Evolutionary conservation across 139 green algal species (phyloP).

Genomic region (Closterium sp.): DNA sequence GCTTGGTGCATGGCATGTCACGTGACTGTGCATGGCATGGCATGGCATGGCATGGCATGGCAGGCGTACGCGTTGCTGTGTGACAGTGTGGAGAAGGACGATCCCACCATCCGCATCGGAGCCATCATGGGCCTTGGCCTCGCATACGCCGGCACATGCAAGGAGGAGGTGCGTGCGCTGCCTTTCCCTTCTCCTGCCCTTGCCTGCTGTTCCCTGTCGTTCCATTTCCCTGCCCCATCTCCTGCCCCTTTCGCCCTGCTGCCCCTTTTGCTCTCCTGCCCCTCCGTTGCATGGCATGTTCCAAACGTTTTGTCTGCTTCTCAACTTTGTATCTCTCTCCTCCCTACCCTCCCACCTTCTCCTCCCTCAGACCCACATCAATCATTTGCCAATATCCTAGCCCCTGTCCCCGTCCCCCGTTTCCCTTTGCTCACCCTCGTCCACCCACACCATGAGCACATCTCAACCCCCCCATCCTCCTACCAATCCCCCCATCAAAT

Average conservation of each 20-base stretch:
- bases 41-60: background rate
- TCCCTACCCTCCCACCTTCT: too few relatives aligned
- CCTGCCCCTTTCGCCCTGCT: too few relatives aligned
- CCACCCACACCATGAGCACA: too few relatives aligned
- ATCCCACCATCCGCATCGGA: constrained; percentile 69
- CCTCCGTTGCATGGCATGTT: background rate
- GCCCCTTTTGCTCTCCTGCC: background rate
- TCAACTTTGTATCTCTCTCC: too few relatives aligned
- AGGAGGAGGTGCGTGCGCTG: constrained; percentile 64
- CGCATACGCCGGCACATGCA: constrained; percentile 88
- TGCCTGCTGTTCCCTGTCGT: background rate
- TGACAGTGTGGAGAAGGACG: constrained; percentile 80
- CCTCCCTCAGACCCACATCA: background rate
- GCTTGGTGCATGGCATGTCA: background rate
- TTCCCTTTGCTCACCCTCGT: background rate
- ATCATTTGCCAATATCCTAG: background rate
- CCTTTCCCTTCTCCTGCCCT: background rate
- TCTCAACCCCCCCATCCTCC: too few relatives aligned
- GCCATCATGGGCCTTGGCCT: constrained; percentile 94
- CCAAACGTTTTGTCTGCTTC: too few relatives aligned
- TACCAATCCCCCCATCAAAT: background rate
- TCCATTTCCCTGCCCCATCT: background rate
- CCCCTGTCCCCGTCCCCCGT: background rate
- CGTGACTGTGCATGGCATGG: background rate
- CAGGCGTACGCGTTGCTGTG: constrained; percentile 89